phyloP scores from a whole-genome alignment of 805 yeast species.

The Cyberlindnera mrakii region DNA sequence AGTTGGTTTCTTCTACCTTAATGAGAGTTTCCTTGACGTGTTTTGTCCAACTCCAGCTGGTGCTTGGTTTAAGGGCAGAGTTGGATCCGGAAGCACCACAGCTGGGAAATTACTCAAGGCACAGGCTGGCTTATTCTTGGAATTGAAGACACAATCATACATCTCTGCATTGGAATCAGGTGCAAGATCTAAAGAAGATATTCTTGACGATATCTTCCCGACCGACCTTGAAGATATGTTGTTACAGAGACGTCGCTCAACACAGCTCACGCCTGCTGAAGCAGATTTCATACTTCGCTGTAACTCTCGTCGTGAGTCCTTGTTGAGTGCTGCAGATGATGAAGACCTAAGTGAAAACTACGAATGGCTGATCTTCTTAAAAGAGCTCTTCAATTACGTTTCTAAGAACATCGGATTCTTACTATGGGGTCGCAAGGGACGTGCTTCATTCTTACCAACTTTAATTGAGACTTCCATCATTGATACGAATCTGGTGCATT shows the following conservation, averaged over 20 bases:
- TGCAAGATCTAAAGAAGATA: constrained; percentile 54
- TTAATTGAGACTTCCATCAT: constrained; percentile 4
- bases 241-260: constrained; percentile 30
- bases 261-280: constrained; percentile 64
- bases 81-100: constrained; percentile 13
- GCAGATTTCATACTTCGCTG: constrained; percentile 73
- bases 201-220: constrained; percentile 75
- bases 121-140: constrained; percentile 75
- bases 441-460: constrained; percentile 18
- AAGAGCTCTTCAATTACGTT: constrained; percentile 72
- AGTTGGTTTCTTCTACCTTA: constrained; percentile 80
- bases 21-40: constrained; percentile 78
- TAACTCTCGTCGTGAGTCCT: constrained; percentile 57
- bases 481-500: constrained; percentile 2
- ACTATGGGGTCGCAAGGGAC: constrained; percentile 59
- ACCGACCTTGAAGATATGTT: constrained; percentile 41
- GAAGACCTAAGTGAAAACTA: constrained; percentile 61
- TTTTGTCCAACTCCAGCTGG: constrained; percentile 66
- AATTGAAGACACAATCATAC: constrained; percentile 91
- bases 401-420: constrained; percentile 66
- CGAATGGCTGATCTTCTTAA: constrained; percentile 81
- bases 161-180: constrained; percentile 75
- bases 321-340: constrained; percentile 41
- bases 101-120: constrained; percentile 63
- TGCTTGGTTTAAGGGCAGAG: constrained; percentile 11